Conservation (phyloP, 2,329 filamentous ascomycete genomes). For the Daldinia sp. region DNA sequence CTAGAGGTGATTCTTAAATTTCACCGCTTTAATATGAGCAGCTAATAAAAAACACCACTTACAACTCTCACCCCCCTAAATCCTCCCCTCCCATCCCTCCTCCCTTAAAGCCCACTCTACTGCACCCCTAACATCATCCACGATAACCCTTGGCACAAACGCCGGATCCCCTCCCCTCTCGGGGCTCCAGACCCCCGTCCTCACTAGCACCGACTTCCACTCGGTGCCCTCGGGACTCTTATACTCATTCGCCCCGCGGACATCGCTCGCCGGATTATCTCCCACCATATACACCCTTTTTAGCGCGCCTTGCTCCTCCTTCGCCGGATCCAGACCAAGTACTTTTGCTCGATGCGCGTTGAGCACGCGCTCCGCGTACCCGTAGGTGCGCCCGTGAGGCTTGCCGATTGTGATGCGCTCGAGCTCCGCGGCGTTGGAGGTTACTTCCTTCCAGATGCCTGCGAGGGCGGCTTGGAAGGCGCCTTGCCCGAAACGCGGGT, state of each 20-base stretch:
- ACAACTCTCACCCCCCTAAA: background rate
- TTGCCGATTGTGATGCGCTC: slow-evolving; percentile 80
- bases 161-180: slow-evolving; percentile 58
- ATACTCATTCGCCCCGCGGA: slow-evolving; percentile 84
- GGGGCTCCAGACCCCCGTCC: slow-evolving; percentile 76
- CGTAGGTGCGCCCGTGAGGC: slow-evolving; percentile 78
- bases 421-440: slow-evolving; percentile 66
- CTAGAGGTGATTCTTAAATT: background rate
- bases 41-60: background rate
- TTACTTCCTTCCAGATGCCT: slow-evolving; percentile 80
- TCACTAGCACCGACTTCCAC: slow-evolving; percentile 81
- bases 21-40: too few species aligned
- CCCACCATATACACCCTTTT: slow-evolving; percentile 92
- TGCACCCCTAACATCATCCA: slow-evolving; percentile 78
- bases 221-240: slow-evolving; percentile 70
- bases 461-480: slow-evolving; percentile 84
- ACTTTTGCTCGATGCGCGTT: slow-evolving; percentile 63
- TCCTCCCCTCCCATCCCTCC: slow-evolving; percentile 51
- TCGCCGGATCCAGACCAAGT: slow-evolving; percentile 46
- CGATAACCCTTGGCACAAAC: slow-evolving; percentile 69
- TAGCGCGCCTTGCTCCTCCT: slow-evolving; percentile 54
- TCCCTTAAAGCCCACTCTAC: slow-evolving; percentile 77
- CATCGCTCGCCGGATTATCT: slow-evolving; percentile 89
- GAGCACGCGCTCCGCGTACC: slow-evolving; percentile 81
- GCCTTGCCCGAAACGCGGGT: slow-evolving; percentile 89